Evolutionary conservation across 805 yeast genomes (phyloP), one percentile per base, ranked within the genome.

Genomic region (Soucietia sequanensis): DNA sequence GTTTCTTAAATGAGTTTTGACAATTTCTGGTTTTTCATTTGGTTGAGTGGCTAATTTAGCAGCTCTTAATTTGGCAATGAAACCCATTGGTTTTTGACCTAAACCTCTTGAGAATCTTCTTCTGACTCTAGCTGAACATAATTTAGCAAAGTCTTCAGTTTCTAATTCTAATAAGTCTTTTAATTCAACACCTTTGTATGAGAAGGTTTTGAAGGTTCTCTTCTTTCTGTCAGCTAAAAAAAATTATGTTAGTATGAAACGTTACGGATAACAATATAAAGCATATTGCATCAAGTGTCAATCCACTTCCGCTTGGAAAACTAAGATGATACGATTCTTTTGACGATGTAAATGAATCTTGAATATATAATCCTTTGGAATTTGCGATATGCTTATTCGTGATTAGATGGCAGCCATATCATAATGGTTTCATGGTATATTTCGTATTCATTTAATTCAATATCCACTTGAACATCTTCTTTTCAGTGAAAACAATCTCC

Each of bases 1-100:
- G 85, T 90, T 90, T 84, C 99, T 91, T 72, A 93, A 86, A 78
- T 93, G 99, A 58, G 99, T 93, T 85, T 91, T 93, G 76, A 93
- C 98, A 53, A 79, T 75, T 58, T 91, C 82, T 72, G 99, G 99
- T 83, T 91, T 93, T 78, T 93, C 98, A 69, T 85, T 85, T 65
- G 82, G 81, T 63, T 78, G 81, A 58, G 95, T 81, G 61, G 87
- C 85, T 61, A 84, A 76, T 79, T 88, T 93, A 58, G 96, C 96
- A 70, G 90, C 91, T 81, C 95, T 89, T 71, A 93, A 86, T 79
- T 93, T 93, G 80, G 85, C 88, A 75, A 91, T 81, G 74, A 93
- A 81, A 72, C 93, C 91, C 82, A 81, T 81, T 75, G 96, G 95
- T 79, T 87, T 88, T 71, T 85, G 71, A 68, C 85, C 90, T 65